These are phyloP conservation scores for Radiomyces spectabilis DNA, from an alignment of 192 early-diverging fungal genomes.

Conservation along the genomic window DNA sequence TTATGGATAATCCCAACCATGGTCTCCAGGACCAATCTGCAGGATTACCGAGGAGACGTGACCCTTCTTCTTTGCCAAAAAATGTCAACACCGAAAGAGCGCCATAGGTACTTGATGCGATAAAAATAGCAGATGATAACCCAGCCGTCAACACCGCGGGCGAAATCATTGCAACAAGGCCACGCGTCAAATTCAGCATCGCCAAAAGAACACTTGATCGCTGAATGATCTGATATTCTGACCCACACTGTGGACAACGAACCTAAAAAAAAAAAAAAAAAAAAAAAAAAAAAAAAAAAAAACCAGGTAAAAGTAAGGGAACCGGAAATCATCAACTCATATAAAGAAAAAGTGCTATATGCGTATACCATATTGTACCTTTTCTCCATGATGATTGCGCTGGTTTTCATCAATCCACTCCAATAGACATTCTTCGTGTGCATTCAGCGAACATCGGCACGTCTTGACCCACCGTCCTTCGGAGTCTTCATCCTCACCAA, in stretches of 20 bases:
- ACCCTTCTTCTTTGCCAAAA: conserved; percentile 57
- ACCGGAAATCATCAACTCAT: background rate
- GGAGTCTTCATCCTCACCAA: conserved; percentile 56
- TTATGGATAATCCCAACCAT: conserved; percentile 45
- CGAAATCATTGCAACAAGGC: conserved; percentile 46
- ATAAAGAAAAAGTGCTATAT: background rate
- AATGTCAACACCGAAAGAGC: conserved; percentile 60
- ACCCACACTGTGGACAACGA: conserved; percentile 63
- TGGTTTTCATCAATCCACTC: conserved; percentile 71
- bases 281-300: background rate
- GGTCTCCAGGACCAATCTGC: conserved; percentile 54
- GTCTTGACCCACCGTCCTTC: conserved; percentile 60
- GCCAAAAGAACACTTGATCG: conserved; percentile 40
- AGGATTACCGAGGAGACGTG: conserved; percentile 42
- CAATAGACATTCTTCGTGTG: conserved; percentile 70
- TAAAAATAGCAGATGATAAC: conserved; percentile 51
- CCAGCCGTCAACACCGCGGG: conserved; percentile 57
- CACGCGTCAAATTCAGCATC: conserved; percentile 42
- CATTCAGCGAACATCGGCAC: conserved; percentile 68
- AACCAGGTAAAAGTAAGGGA: background rate
- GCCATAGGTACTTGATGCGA: conserved; percentile 61
- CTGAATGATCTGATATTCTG: conserved; percentile 53
- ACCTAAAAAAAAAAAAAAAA: conserved; percentile 34
- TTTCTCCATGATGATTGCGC: conserved; percentile 34
- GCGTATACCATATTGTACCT: conserved; percentile 15